phyloP scores from a whole-genome alignment of 257 asterid species.

The Petrea volubilis region DNA sequence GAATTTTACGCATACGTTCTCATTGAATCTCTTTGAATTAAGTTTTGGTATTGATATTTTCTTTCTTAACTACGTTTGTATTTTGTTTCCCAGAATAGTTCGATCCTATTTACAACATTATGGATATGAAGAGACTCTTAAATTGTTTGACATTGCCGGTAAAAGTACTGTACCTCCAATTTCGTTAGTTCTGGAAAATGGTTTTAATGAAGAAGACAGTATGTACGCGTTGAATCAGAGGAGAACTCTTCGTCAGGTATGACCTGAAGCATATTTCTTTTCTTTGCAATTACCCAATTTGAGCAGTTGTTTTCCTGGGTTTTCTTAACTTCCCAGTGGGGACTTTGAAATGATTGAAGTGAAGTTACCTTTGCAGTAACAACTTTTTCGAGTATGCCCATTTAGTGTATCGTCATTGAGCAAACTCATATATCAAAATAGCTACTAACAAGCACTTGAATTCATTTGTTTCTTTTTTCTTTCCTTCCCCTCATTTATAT shows the following conservation, averaged over 20 bases:
- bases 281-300: neutral
- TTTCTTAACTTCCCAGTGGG: neutral
- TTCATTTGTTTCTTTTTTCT: neutral
- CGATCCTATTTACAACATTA: conserved; percentile 87
- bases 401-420: neutral
- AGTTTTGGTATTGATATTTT: conserved; percentile 12
- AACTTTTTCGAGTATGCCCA: neutral
- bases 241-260: conserved; percentile 86
- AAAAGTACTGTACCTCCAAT: conserved; percentile 70
- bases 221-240: conserved; percentile 62
- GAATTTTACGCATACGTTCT: neutral
- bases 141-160: conserved; percentile 65
- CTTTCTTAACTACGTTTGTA: conserved; percentile 10
- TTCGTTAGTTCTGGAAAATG: conserved; percentile 57
- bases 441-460: neutral
- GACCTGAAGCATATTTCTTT: conserved; percentile 24
- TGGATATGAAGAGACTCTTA: conserved; percentile 89
- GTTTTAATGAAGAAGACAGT: conserved; percentile 48
- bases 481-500: too few relatives aligned
- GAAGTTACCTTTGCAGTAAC: neutral
- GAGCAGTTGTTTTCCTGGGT: neutral
- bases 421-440: neutral
- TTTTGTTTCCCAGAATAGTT: conserved; percentile 64
- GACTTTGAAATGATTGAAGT: neutral
- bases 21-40: neutral